Percentiles rank a stretch among this genome's conserved stretches.
Conservation (phyloP, 768 basidiomycete genomes). For the Brasilioporus rufonigricans region DNA sequence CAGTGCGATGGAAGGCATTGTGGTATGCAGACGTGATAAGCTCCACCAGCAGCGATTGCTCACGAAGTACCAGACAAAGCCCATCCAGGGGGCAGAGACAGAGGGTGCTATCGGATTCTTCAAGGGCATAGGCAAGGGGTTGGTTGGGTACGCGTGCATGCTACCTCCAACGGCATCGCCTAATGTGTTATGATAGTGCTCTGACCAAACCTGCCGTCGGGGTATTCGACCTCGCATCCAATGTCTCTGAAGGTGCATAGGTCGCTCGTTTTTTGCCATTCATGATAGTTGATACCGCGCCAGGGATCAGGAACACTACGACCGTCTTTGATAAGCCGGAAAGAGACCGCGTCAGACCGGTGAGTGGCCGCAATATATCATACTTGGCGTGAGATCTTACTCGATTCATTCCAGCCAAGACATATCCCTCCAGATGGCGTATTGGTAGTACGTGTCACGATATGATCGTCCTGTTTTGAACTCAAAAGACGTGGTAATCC, state of each 20-base stretch:
- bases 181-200: constrained; percentile 44
- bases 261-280: background rate
- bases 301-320: constrained; percentile 96
- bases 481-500: background rate
- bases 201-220: constrained; percentile 98
- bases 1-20: constrained; percentile 93
- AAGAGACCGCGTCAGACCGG: constrained; percentile 81
- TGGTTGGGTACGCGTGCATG: constrained; percentile 69
- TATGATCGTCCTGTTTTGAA: background rate
- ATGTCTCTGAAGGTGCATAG: constrained; percentile 79
- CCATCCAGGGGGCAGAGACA: constrained; percentile 93
- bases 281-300: constrained; percentile 6
- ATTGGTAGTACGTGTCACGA: constrained; percentile 58
- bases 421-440: constrained; percentile 86
- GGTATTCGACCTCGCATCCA: constrained; percentile 93
- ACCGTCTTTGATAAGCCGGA: constrained; percentile 95
- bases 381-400: constrained; percentile 2
- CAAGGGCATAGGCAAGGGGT: constrained; percentile 95
- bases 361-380: constrained; percentile 34
- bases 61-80: constrained; percentile 68
- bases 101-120: constrained; percentile 96
- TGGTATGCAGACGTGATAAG: constrained; percentile 48
- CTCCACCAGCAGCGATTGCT: background rate
- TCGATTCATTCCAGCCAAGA: constrained; percentile 57
- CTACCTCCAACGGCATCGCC: background rate